These are phyloP conservation scores for Inga oerstediana DNA, from an alignment of 306 rosid species.

Conservation along the genomic window DNA sequence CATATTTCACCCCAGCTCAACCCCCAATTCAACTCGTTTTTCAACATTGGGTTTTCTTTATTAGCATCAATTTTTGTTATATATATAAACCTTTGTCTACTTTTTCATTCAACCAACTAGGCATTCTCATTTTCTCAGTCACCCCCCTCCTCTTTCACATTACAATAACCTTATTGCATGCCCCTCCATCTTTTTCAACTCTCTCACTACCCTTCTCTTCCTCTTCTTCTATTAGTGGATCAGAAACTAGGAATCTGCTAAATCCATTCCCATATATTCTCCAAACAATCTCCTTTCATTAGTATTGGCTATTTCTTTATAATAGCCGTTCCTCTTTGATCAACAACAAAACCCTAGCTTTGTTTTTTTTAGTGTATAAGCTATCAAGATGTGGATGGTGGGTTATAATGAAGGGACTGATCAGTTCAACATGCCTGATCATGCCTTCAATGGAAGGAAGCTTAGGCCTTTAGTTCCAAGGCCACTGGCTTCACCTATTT, in stretches of 20 bases:
- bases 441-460: slow-evolving; percentile 64
- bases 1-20: slow-evolving; percentile 33
- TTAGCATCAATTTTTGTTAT: slow-evolving; percentile 40
- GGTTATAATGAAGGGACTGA: slow-evolving; percentile 66
- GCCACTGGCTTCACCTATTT: slow-evolving; percentile 49
- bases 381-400: slow-evolving; percentile 75
- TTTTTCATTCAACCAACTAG: slow-evolving; percentile 29
- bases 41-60: slow-evolving; percentile 31
- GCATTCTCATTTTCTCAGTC: slow-evolving; percentile 35
- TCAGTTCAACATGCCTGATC: slow-evolving; percentile 59
- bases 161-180: slow-evolving; percentile 34
- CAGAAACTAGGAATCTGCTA: slow-evolving; percentile 24
- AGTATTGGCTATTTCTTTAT: background rate
- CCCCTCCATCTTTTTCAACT: slow-evolving; percentile 33
- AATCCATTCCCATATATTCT: slow-evolving; percentile 25
- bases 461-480: slow-evolving; percentile 81
- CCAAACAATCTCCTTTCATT: slow-evolving; percentile 12
- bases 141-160: background rate
- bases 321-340: slow-evolving; percentile 14
- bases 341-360: slow-evolving; percentile 22
- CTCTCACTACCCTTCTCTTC: background rate
- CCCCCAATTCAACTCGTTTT: slow-evolving; percentile 37
- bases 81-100: slow-evolving; percentile 37
- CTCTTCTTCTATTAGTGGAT: no score
- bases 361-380: background rate